Evolutionary conservation across 139 green algal genomes (phyloP), one percentile per base, ranked within the genome.

Genomic region (Parachlorella kessleri): DNA sequence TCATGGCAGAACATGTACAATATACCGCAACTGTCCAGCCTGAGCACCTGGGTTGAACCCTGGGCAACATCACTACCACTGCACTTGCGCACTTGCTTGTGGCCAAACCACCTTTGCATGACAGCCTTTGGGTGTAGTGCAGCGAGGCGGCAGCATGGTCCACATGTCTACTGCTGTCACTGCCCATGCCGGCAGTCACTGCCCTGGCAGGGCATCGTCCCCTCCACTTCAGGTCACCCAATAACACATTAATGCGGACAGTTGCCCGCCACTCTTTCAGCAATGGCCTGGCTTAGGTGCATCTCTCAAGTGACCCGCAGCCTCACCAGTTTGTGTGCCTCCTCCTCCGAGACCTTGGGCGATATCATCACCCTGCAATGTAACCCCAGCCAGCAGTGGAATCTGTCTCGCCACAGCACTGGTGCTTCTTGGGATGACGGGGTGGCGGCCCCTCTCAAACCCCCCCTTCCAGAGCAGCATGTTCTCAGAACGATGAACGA

Each of bases 261-360:
- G n/a, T 8, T 2, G 23, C 30, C 26, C 23, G 67, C 6, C 37
- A 48, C 26, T 4, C 7, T 23, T 3, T 1, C 3, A 36, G 6
- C 4, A 23, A 9, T 14, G 4, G 6, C 9, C 42, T 32, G 48
- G 18, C 18, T 14, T 26, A 21, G 53, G 40, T 23, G 21, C 42
- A 21, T 9, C 68, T 74, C 9, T 23, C 21, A 33, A 35, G 4
- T 35, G 10, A 3, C 66, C n/a, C 3, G 2, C 18, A 37, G 9
- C 24, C 77, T 30, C 70, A 88, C 75, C 80, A 90, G 88, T 32
- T 83, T 55, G 0, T 82, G 73, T 23, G 90, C 90, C 30, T 86
- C 75, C 54, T 93, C 87, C 32, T 91, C 72, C 40, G 59, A 76
- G 21, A 94, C 55, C 23, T 79, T 82, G 10, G 90, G 90, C 3